Conservation (phyloP, 2,329 filamentous ascomycete species). For the Fusarium armeniacum region DNA sequence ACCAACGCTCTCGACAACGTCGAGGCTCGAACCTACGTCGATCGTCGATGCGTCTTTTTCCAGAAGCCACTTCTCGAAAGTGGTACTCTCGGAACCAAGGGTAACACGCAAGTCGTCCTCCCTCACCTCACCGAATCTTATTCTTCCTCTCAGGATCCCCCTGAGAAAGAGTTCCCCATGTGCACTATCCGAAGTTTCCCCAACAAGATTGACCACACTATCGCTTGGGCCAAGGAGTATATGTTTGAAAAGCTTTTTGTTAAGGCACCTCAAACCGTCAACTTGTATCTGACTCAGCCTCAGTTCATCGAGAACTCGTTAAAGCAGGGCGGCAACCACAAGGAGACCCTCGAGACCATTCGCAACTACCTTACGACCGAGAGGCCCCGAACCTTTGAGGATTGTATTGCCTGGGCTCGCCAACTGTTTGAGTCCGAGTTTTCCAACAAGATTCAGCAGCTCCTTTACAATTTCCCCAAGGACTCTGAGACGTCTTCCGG, state of each 20-base stretch:
- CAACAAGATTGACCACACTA: conserved; percentile 98
- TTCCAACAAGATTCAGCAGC: conserved; percentile 94
- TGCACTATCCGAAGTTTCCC: conserved; percentile 97
- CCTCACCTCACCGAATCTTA: conserved; percentile 96
- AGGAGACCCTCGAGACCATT: conserved; percentile 90
- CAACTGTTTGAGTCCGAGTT: conserved; percentile 96
- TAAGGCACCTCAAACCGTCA: conserved; percentile 92
- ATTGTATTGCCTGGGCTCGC: conserved; percentile 96
- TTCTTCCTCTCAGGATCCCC: conserved; percentile 93
- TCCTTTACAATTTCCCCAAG: conserved; percentile 97
- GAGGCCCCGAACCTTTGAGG: conserved; percentile 91
- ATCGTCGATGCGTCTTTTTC: conserved; percentile 97
- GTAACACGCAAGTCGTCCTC: conserved; percentile 96
- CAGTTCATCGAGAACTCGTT: conserved; percentile 89
- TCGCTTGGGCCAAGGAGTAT: conserved; percentile 93
- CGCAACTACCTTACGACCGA: conserved; percentile 92
- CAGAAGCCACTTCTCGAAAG: conserved; percentile 96
- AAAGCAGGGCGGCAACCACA: conserved; percentile 95
- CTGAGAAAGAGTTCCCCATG: conserved; percentile 99
- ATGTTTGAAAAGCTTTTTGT: conserved; percentile 95
- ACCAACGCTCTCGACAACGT: conserved; percentile 99
- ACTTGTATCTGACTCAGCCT: conserved; percentile 90
- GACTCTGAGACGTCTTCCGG: conserved; percentile 90
- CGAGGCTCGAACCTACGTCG: conserved; percentile 95
- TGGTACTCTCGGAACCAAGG: conserved; percentile 98